Conservation (phyloP, 2,329 filamentous ascomycete species). For the Biscogniauxia marginata region DNA sequence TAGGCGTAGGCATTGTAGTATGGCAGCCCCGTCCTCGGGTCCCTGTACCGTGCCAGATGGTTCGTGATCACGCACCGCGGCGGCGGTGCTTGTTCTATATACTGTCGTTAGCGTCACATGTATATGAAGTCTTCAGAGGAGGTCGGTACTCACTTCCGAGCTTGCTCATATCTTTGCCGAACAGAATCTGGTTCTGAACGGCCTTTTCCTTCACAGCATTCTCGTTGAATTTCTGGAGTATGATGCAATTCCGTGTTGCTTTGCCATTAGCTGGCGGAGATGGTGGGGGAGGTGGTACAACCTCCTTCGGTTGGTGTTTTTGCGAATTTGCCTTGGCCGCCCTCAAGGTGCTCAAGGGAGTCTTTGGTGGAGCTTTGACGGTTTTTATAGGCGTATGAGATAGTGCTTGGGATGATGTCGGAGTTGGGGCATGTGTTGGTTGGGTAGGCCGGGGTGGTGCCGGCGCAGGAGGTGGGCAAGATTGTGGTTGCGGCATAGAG, state of each 20-base stretch:
- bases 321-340: constrained; percentile 22
- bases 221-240: constrained; percentile 60
- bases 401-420: constrained; percentile 15
- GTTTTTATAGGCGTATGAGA: constrained; percentile 6
- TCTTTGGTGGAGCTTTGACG: constrained; percentile 18
- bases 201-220: constrained; percentile 54
- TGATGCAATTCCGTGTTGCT: constrained; percentile 57
- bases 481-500: constrained; percentile 33
- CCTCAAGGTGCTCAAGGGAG: constrained; percentile 19
- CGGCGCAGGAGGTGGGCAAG: constrained; percentile 20
- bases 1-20: constrained; percentile 81
- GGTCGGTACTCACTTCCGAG: constrained; percentile 47
- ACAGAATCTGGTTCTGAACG: constrained; percentile 58
- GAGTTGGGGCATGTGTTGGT: constrained; percentile 16
- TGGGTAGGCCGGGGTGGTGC: constrained; percentile 8
- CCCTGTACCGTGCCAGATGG: constrained; percentile 76
- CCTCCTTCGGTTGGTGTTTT: constrained; percentile 26
- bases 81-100: constrained; percentile 47
- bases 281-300: constrained; percentile 30
- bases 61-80: constrained; percentile 80
- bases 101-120: constrained; percentile 17
- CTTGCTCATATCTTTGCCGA: constrained; percentile 58
- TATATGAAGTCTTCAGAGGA: background rate
- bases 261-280: constrained; percentile 43
- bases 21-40: constrained; percentile 78